Evolutionary conservation across 768 basidiomycete species (phyloP).

Genomic region (Trametes cingulata): DNA sequence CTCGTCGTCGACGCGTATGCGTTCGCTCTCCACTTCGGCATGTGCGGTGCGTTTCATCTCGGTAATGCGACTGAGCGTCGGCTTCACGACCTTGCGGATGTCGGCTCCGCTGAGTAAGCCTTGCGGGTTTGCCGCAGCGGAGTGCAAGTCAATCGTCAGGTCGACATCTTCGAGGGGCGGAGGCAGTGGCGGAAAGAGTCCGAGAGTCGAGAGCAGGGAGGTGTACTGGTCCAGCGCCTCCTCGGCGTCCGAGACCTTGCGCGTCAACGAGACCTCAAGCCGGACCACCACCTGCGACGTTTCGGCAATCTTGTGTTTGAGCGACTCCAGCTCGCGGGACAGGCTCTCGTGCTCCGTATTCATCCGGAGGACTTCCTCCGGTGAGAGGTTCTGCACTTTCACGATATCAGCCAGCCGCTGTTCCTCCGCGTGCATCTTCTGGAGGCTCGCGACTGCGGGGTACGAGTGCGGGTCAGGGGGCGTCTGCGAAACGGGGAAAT

Average conservation of each 20-base stretch:
- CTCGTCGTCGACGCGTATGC: conserved; percentile 80
- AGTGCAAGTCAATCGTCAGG: conserved; percentile 80
- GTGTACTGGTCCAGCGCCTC: conserved; percentile 81
- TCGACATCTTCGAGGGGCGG: conserved; percentile 72
- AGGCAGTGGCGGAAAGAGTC: conserved; percentile 73
- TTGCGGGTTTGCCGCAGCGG: conserved; percentile 69
- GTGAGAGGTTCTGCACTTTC: conserved; percentile 83
- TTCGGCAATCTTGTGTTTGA: conserved; percentile 74
- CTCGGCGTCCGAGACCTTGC: conserved; percentile 79
- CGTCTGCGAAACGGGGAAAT: background rate
- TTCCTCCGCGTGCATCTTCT: conserved; percentile 65
- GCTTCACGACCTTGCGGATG: conserved; percentile 72
- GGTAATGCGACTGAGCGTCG: conserved; percentile 69
- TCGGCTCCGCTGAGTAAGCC: conserved; percentile 70
- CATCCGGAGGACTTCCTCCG: conserved; percentile 91
- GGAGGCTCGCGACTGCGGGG: conserved; percentile 56
- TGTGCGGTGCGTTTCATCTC: conserved; percentile 72
- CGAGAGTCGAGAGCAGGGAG: conserved; percentile 70
- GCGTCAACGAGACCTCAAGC: conserved; percentile 81
- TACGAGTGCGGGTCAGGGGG: background rate
- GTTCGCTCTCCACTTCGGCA: conserved; percentile 71
- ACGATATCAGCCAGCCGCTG: conserved; percentile 65
- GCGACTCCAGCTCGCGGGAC: conserved; percentile 69
- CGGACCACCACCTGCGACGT: conserved; percentile 71
- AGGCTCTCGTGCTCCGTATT: conserved; percentile 85